phyloP scores from a whole-genome alignment of 2,329 filamentous ascomycete genomes.

The Diaporthe velutina region DNA sequence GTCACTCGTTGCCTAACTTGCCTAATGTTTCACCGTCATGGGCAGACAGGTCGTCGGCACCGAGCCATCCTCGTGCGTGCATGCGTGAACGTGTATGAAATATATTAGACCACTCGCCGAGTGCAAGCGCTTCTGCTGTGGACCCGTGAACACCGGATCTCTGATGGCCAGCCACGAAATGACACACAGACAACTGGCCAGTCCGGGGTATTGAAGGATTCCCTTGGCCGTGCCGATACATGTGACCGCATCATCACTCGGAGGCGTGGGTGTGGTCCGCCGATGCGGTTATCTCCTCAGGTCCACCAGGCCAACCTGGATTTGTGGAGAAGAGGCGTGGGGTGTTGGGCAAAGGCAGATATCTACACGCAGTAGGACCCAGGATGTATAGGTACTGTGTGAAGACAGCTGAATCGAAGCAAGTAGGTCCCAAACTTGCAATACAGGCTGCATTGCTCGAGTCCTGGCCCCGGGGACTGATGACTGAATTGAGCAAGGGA shows the following conservation, averaged over 20 bases:
- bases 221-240: not conserved
- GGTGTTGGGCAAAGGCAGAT: not conserved
- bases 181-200: not conserved
- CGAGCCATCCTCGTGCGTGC: not conserved
- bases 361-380: not conserved
- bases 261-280: not conserved
- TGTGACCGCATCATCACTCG: not conserved
- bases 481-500: not conserved
- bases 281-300: slow-evolving; percentile 1
- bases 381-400: not conserved
- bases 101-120: not conserved
- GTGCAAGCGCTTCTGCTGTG: not conserved
- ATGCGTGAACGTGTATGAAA: not conserved
- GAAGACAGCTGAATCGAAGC: not conserved
- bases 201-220: not conserved
- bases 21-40: slow-evolving; percentile 12
- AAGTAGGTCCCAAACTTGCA: not conserved
- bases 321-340: not conserved
- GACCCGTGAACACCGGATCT: not conserved
- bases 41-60: not conserved
- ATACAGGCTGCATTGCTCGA: not conserved
- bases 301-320: slow-evolving; percentile 1
- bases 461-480: not conserved
- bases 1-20: slow-evolving; percentile 4
- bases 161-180: slow-evolving; percentile 5